phyloP scores from a whole-genome alignment of 495 filamentous ascomycete species.

The Penicillium malachiteum region DNA sequence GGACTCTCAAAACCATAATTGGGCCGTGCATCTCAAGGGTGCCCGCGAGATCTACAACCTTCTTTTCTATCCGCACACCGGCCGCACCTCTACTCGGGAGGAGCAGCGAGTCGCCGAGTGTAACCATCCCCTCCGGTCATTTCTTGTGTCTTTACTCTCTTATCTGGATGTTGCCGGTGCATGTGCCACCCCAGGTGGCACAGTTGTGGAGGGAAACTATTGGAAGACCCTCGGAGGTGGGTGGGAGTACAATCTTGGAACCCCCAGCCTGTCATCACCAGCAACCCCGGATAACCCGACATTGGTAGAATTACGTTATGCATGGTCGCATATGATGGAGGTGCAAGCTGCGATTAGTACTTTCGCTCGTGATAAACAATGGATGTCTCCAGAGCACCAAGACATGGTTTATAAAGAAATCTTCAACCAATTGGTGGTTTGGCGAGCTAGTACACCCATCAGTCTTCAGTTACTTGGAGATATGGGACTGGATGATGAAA shows the following conservation, averaged over 20 bases:
- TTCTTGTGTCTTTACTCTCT: slow-evolving; percentile 41
- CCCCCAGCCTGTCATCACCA: slow-evolving; percentile 28
- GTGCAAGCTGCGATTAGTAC: slow-evolving; percentile 38
- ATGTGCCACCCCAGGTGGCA: slow-evolving; percentile 40
- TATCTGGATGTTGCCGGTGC: slow-evolving; percentile 44
- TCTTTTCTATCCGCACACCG: slow-evolving; percentile 32
- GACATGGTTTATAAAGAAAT: slow-evolving; percentile 36
- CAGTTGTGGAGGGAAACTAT: slow-evolving; percentile 40
- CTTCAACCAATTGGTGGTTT: slow-evolving; percentile 31
- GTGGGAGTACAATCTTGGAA: slow-evolving; percentile 44
- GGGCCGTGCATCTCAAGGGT: slow-evolving; percentile 42
- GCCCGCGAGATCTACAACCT: slow-evolving; percentile 43
- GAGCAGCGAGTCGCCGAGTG: slow-evolving; percentile 33
- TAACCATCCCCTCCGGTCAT: slow-evolving; percentile 39
- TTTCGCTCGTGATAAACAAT: slow-evolving; percentile 38
- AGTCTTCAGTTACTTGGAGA: slow-evolving; percentile 31
- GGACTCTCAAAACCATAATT: slow-evolving; percentile 45
- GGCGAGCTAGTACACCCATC: slow-evolving; percentile 34
- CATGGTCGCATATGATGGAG: slow-evolving; percentile 44
- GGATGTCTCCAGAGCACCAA: slow-evolving; percentile 34
- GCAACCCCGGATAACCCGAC: slow-evolving; percentile 23
- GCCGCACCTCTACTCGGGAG: slow-evolving; percentile 25
- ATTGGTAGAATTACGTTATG: slow-evolving; percentile 33
- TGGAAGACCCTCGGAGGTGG: slow-evolving; percentile 41
- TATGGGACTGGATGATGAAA: slow-evolving; percentile 37